Evolutionary conservation across 2,329 filamentous ascomycete species (phyloP), one percentile per base, ranked within the genome.

Genomic region (Penicillium sp.): DNA sequence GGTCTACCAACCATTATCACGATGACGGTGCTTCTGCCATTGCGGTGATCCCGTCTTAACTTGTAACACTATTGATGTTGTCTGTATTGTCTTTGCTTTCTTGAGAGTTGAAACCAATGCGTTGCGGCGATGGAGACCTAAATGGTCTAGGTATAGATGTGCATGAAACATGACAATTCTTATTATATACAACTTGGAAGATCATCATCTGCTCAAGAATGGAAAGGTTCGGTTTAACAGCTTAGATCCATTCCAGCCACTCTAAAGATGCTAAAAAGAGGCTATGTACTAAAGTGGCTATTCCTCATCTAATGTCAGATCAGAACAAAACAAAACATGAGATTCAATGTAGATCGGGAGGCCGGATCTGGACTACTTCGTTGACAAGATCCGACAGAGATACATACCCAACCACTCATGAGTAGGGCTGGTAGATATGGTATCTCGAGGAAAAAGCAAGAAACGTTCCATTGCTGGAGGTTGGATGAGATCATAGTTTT

Each of bases 331-430:
- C 16, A n/a, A 39, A 40, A 37, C 24, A 34, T 31, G 22, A 49
- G 14, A 44, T 50, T 55, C 32, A 26, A 39, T 14, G 16, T 42
- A 45, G 24, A 22, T 32, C 11, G 8, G 29, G 48, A 34, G n/a
- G 11, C 7, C 11, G n/a, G 37, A n/a, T 29, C n/a, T 49, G 35
- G 29, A 40, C 45, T 54, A 54, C 51, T 52, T 52, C 24, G n/a
- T 49, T 50, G 29, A n/a, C 20, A 40, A 37, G 7, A 51, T 26
- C 32, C 32, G n/a, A 26, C 3, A 14, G 37, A 16, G 29, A 31
- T 34, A 22, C 22, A 50, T 44, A 43, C 37, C 45, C 37, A 40
- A 34, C 52, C 38, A 55, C 39, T n/a, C 52, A 55, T 50, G 13
- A n/a, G 32, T 34, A 50, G 47, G 38, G 11, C 39, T 37, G 52